Percentiles rank a stretch among this genome's conserved stretches.
phyloP scores from a whole-genome alignment of 2,329 filamentous ascomycete genomes.

The Nectriaceae sp. region DNA sequence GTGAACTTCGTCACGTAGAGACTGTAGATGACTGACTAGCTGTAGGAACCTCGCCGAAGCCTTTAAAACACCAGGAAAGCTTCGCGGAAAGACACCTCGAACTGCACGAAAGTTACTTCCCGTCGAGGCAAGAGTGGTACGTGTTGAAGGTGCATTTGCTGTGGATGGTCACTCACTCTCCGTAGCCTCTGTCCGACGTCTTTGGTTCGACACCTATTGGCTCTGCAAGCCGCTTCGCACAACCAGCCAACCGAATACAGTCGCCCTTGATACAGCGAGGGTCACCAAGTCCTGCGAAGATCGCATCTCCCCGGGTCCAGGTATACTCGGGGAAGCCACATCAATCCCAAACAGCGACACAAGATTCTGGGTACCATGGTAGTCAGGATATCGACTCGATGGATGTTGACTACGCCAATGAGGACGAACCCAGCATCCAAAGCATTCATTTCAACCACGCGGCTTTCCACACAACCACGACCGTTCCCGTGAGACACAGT shows the following conservation, averaged over 20 bases:
- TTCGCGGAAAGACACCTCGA: conserved; percentile 79
- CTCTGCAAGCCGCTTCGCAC: conserved; percentile 55
- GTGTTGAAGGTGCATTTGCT: conserved; percentile 30
- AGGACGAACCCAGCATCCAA: conserved; percentile 11
- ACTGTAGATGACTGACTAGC: conserved; percentile 11
- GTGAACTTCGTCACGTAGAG: conserved; percentile 5
- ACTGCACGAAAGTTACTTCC: conserved; percentile 64
- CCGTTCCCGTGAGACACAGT: conserved; percentile 20
- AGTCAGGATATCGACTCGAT: conserved; percentile 50
- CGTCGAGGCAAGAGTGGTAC: conserved; percentile 64
- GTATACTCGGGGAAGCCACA: conserved; percentile 33
- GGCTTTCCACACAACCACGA: conserved; percentile 14
- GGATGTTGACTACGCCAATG: conserved; percentile 22
- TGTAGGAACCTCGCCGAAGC: conserved; percentile 84
- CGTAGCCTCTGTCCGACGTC: conserved; percentile 60
- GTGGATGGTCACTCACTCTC: conserved; percentile 25
- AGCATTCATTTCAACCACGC: conserved; percentile 20
- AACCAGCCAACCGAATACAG: conserved; percentile 50
- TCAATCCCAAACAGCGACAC: conserved; percentile 24
- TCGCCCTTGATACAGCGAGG: conserved; percentile 57
- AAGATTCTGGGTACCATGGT: conserved; percentile 73
- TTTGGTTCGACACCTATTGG: conserved; percentile 58
- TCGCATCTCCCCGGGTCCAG: conserved; percentile 34
- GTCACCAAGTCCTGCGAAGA: conserved; percentile 37
- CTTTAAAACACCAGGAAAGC: conserved; percentile 90